Percentiles rank a stretch among this genome's conserved stretches.
phyloP scores from a whole-genome alignment of 2,329 filamentous ascomycete genomes.

The Elsinoe ampelina region DNA sequence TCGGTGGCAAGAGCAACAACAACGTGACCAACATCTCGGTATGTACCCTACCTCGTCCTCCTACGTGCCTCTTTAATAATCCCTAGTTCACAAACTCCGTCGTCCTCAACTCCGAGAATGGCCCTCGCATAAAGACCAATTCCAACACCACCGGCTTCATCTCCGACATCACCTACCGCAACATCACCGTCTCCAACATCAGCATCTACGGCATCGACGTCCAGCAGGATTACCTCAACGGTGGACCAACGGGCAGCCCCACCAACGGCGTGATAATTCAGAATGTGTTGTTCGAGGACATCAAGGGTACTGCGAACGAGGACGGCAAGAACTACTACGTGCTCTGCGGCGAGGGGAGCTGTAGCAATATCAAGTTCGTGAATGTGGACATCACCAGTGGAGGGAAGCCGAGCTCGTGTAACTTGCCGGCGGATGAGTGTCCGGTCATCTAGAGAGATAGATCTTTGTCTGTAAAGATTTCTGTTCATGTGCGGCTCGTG shows the following conservation, averaged over 20 bases:
- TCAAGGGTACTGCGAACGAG: conserved; percentile 36
- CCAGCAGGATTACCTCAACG: conserved; percentile 49
- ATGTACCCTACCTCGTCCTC: neutral
- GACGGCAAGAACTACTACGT: conserved; percentile 39
- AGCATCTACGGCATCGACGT: conserved; percentile 48
- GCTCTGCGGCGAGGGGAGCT: conserved; percentile 44
- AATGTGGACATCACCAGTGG: conserved; percentile 44
- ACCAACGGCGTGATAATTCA: conserved; percentile 47
- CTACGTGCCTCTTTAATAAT: neutral
- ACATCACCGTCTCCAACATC: conserved; percentile 44
- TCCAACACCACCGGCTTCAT: conserved; percentile 42
- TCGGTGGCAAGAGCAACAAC: conserved; percentile 46
- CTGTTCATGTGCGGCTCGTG: no score
- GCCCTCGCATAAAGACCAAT: conserved; percentile 47
- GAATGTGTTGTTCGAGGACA: conserved; percentile 35
- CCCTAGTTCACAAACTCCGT: conserved; percentile 33
- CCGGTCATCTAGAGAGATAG: neutral
- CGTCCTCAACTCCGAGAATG: conserved; percentile 40
- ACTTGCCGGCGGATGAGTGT: neutral
- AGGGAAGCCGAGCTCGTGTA: conserved; percentile 28
- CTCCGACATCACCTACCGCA: conserved; percentile 42
- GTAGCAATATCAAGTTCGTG: conserved; percentile 45
- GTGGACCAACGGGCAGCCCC: conserved; percentile 36
- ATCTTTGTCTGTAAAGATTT: no score
- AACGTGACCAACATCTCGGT: conserved; percentile 38